These are phyloP conservation scores for Pythium angustatum DNA, from an alignment of 352 stramenopile species.

Conservation along the genomic window DNA sequence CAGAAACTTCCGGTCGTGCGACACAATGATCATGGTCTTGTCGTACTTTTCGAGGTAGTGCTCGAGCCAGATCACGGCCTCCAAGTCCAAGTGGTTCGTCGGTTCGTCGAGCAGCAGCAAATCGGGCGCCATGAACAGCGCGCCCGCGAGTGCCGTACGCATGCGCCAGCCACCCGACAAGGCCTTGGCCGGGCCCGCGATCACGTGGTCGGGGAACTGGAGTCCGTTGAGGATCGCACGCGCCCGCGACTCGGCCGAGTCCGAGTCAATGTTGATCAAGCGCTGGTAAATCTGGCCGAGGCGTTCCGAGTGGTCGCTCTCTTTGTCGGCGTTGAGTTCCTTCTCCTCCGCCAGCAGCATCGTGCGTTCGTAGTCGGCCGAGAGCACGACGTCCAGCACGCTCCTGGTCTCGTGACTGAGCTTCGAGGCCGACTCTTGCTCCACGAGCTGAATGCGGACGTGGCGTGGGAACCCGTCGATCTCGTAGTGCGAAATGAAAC, in stretches of 20 bases:
- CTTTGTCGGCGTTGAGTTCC: conserved; percentile 74
- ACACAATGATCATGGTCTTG: conserved; percentile 95
- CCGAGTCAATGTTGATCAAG: conserved; percentile 88
- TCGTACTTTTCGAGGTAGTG: conserved; percentile 90
- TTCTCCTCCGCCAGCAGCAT: conserved; percentile 93
- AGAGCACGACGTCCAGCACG: conserved; percentile 94
- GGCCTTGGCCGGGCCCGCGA: conserved; percentile 89
- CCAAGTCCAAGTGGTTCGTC: conserved; percentile 90
- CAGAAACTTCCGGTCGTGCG: conserved; percentile 95
- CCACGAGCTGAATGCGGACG: conserved; percentile 95
- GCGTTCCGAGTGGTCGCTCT: conserved; percentile 55
- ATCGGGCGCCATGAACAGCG: conserved; percentile 95
- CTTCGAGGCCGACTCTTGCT: conserved; percentile 93
- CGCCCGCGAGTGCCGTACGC: conserved; percentile 93
- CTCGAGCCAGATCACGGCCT: conserved; percentile 92
- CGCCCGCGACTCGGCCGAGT: conserved; percentile 89
- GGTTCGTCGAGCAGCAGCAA: conserved; percentile 91
- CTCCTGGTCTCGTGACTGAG: conserved; percentile 76
- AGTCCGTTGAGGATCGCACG: conserved; percentile 92
- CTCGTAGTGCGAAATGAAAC: conserved; percentile 95
- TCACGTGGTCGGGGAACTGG: conserved; percentile 93
- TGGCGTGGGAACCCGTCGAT: conserved; percentile 96
- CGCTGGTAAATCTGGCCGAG: conserved; percentile 86
- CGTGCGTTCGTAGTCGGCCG: conserved; percentile 93
- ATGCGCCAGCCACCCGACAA: conserved; percentile 95